Evolutionary conservation across 73 alveolate genomes (phyloP).

Genomic region (Loxodes magnus): DNA sequence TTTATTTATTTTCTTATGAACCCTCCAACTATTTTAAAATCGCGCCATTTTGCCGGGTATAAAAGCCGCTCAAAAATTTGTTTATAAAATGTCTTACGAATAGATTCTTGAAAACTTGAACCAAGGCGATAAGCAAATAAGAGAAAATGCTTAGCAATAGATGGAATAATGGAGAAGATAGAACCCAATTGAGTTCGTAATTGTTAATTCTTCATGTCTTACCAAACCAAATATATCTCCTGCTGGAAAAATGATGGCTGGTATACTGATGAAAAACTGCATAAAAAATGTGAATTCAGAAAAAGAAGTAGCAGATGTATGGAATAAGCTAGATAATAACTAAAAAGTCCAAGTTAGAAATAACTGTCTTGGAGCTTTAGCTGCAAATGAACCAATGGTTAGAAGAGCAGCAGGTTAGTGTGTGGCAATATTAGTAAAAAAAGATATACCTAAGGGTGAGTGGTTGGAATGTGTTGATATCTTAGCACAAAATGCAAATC

Average conservation of each 20-base stretch:
- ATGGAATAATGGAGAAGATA: background rate
- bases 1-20: no score
- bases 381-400: background rate
- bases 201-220: conserved; percentile 5
- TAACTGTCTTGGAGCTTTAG: conserved; percentile 6
- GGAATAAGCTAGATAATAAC: background rate
- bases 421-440: background rate
- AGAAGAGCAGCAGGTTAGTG: conserved; percentile 7
- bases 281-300: background rate
- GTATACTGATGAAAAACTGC: conserved; percentile 10
- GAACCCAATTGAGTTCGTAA: background rate
- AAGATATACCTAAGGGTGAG: background rate
- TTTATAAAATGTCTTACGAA: background rate
- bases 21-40: background rate
- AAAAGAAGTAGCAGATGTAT: background rate
- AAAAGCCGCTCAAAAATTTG: background rate
- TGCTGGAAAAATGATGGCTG: conserved; percentile 1
- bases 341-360: background rate
- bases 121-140: background rate
- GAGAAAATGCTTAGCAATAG: background rate
- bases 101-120: background rate
- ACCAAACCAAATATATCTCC: background rate
- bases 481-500: background rate
- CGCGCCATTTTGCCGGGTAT: background rate
- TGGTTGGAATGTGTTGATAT: conserved; percentile 2